Conservation (phyloP, 1,139 yeast species). For the Tardiomyces blankii region DNA sequence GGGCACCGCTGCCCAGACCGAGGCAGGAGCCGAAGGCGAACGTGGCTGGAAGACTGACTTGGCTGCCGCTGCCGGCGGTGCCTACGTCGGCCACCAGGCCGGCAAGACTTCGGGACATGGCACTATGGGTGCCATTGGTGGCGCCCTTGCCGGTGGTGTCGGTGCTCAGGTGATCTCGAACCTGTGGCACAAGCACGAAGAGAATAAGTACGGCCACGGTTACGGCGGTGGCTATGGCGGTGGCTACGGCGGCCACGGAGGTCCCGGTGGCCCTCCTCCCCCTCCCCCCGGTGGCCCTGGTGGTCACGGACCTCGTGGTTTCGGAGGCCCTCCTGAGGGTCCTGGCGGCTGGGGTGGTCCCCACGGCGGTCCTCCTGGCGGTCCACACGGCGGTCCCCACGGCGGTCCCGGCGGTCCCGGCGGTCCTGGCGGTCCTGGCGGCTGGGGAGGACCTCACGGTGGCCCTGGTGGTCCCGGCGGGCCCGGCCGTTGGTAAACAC, state of each 20-base stretch:
- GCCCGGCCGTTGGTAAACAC: too few relatives aligned
- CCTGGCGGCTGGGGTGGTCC: not conserved
- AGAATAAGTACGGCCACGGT: not conserved
- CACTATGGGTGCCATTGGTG: slow-evolving; percentile 9
- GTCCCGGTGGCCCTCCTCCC: not conserved
- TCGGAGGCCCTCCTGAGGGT: not conserved
- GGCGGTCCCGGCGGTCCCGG: too few relatives aligned
- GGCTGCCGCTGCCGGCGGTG: slow-evolving; percentile 11
- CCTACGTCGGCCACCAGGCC: slow-evolving; percentile 8
- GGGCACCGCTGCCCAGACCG: not conserved
- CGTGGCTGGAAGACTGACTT: slow-evolving; percentile 10
- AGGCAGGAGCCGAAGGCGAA: slow-evolving; percentile 2
- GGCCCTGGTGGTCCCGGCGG: too few relatives aligned
- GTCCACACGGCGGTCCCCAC: too few relatives aligned
- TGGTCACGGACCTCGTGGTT: not conserved
- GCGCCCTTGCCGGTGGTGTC: slow-evolving; percentile 10
- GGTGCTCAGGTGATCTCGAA: slow-evolving; percentile 3
- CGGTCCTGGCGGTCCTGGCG: too few relatives aligned
- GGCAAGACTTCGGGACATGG: slow-evolving; percentile 10
- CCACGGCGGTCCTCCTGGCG: too few relatives aligned
- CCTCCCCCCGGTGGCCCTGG: not conserved
- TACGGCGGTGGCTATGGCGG: not conserved
- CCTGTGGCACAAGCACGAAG: not conserved
- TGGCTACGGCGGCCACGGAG: not conserved
- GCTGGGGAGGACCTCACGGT: too few relatives aligned